Percentiles rank a stretch among this genome's conserved stretches.
These are phyloP conservation scores for Camelina laxa DNA, from an alignment of 345 rosid genomes.

Conservation along the genomic window DNA sequence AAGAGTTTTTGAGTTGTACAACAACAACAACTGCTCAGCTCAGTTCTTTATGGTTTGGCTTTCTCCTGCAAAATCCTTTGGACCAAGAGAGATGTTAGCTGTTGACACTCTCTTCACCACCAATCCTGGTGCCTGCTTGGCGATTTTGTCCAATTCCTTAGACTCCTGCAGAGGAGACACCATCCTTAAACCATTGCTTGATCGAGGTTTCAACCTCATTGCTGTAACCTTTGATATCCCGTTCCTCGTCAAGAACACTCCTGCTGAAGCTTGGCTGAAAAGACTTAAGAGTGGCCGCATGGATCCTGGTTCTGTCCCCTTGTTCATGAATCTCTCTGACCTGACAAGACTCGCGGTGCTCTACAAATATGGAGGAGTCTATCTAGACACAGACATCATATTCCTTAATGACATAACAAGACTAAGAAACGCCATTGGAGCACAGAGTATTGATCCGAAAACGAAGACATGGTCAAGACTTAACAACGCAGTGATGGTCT, in stretches of 20 bases:
- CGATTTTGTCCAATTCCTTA: conserved; percentile 62
- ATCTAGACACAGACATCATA: conserved; percentile 79
- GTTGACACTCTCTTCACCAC: conserved; percentile 61
- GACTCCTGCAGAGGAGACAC: conserved; percentile 55
- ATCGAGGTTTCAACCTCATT: conserved; percentile 56
- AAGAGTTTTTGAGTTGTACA: conserved; percentile 40
- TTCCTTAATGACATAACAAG: conserved; percentile 52
- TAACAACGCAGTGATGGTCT: conserved; percentile 69
- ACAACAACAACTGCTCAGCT: conserved; percentile 48
- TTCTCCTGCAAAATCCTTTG: conserved; percentile 57
- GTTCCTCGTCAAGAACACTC: conserved; percentile 61
- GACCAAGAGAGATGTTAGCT: conserved; percentile 65
- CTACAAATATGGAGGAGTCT: conserved; percentile 77
- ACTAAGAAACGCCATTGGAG: conserved; percentile 69
- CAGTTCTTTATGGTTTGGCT: conserved; percentile 83
- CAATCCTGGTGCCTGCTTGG: conserved; percentile 60
- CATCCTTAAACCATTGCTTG: conserved; percentile 58
- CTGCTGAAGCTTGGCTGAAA: conserved; percentile 67
- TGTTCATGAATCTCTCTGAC: conserved; percentile 66
- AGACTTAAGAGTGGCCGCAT: conserved; percentile 56
- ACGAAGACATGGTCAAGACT: conserved; percentile 66
- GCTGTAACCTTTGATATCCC: conserved; percentile 60
- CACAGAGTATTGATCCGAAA: conserved; percentile 56
- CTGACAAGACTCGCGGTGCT: conserved; percentile 66
- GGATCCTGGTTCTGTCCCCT: conserved; percentile 72